Base-by-base conservation (phyloP, 139 green algal genomes). In the Chlamydomonas schloesseri region DNA sequence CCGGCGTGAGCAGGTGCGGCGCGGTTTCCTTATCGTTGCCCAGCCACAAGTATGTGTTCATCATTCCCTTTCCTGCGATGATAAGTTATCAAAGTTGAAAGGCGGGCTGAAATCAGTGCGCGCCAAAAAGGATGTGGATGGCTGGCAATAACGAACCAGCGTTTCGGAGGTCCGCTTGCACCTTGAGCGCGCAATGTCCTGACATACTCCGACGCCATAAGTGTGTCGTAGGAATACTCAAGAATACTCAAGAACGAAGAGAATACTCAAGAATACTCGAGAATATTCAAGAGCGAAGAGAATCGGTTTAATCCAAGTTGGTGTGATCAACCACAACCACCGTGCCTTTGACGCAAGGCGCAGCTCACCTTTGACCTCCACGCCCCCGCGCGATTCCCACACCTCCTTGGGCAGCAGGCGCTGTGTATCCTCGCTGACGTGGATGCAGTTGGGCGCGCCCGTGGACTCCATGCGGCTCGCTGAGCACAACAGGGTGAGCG, bases 401-500 rank as follows among this genome's bases (percentile, higher is more conserved):
- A 23, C 26, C 60, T 84, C 78, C 29, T 33, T 33, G 14, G 14
- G 50, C 6, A 84, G 78, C 29, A 84, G 78, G 33, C 31, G 29
- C 60, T 69, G 64, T 9, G n/a, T 28, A 46, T 84, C 78, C 2
- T 15, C 78, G 0, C 28, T 55, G 14, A 74, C 78, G 64, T 84
- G 78, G 64, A 84, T 84, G 78, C 42, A 53, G 46, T 65, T 42
- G 26, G 64, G 42, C n/a, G 74, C 64, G 31, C 42, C 78, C 21
- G 64, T 84, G 78, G 42, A 67, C 64, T 84, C 78, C 78, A 84
- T 84, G 78, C 78, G 78, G 78, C 78, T 84, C 14, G 78, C 78
- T 82, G 75, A 6, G 75, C 6, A 11, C 14, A 55, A 31, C 8
- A 31, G 57, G 57, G 50, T 20, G 62, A 31, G 13, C 8, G 42